Conservation (phyloP, 2,329 filamentous ascomycete species). For the Ampelomyces quisqualis region DNA sequence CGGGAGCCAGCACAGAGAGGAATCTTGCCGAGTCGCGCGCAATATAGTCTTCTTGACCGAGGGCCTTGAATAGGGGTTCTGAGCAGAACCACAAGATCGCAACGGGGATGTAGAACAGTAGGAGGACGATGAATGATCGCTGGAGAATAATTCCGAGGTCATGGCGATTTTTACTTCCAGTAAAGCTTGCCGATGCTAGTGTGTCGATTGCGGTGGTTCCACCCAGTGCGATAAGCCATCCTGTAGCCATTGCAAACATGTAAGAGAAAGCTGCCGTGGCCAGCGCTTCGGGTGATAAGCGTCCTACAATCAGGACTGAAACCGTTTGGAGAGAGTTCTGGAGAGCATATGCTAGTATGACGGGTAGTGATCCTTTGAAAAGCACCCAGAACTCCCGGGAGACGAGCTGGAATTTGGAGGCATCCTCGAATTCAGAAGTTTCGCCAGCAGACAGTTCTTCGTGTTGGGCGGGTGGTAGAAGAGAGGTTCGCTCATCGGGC, state of each 20-base stretch:
- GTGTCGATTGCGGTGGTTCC: slow-evolving; percentile 87
- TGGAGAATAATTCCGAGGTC: slow-evolving; percentile 79
- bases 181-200: slow-evolving; percentile 78
- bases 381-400: slow-evolving; percentile 66
- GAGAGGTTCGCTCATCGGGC: slow-evolving; percentile 47
- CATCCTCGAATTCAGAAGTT: slow-evolving; percentile 43
- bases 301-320: slow-evolving; percentile 78
- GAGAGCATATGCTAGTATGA: slow-evolving; percentile 80
- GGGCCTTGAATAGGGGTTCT: slow-evolving; percentile 68
- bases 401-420: slow-evolving; percentile 43
- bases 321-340: slow-evolving; percentile 84
- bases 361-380: slow-evolving; percentile 68
- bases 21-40: slow-evolving; percentile 73
- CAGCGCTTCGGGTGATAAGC: slow-evolving; percentile 74
- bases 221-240: slow-evolving; percentile 81
- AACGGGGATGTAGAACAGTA: slow-evolving; percentile 70
- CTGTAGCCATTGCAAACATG: slow-evolving; percentile 91
- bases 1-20: slow-evolving; percentile 71
- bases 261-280: slow-evolving; percentile 84
- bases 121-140: slow-evolving; percentile 70
- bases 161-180: slow-evolving; percentile 74
- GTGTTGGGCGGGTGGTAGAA: slow-evolving; percentile 46
- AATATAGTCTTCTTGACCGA: slow-evolving; percentile 78
- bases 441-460: slow-evolving; percentile 43
- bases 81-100: slow-evolving; percentile 73